A percentile compares a stretch with the other conserved stretches of the same genome.
Conservation (phyloP, 805 yeast species). For the Candida sphagnicola region DNA sequence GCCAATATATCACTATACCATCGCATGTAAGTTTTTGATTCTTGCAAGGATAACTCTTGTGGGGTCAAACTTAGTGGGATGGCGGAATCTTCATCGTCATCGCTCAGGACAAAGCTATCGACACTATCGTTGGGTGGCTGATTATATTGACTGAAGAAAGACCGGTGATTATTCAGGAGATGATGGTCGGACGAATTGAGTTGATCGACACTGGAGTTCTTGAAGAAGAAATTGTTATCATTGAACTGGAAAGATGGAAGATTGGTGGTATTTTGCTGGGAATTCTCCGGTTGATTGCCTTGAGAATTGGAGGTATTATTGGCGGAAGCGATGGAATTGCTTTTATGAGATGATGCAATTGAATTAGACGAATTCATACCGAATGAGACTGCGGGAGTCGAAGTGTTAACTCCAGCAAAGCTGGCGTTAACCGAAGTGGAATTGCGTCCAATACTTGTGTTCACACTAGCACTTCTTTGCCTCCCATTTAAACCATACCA, state of each 20-base stretch:
- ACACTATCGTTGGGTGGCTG: conserved; percentile 2
- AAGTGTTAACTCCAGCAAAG: conserved; percentile 9
- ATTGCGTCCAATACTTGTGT: not conserved
- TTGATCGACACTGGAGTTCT: conserved; percentile 13
- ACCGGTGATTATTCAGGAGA: conserved; percentile 1
- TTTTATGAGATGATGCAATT: no score
- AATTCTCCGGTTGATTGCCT: not conserved
- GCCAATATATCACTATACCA: conserved; percentile 89
- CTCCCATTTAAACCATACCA: conserved; percentile 1
- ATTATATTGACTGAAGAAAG: conserved; percentile 1
- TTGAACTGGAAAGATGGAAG: not conserved
- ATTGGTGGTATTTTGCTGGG: not conserved
- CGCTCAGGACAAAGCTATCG: conserved; percentile 6
- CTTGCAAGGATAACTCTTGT: conserved; percentile 69
- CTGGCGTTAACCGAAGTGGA: not conserved
- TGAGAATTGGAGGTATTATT: not conserved
- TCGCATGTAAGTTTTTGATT: conserved; percentile 78
- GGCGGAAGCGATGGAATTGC: not conserved
- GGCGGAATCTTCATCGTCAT: conserved; percentile 29
- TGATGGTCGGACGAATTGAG: not conserved
- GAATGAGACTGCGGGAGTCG: conserved; percentile 13
- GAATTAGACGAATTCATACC: conserved; percentile 5
- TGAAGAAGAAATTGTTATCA: not conserved
- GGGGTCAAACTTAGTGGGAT: conserved; percentile 64
- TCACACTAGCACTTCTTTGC: not conserved